phyloP scores from a whole-genome alignment of 2,329 filamentous ascomycete genomes.

The Epichloe baconii region DNA sequence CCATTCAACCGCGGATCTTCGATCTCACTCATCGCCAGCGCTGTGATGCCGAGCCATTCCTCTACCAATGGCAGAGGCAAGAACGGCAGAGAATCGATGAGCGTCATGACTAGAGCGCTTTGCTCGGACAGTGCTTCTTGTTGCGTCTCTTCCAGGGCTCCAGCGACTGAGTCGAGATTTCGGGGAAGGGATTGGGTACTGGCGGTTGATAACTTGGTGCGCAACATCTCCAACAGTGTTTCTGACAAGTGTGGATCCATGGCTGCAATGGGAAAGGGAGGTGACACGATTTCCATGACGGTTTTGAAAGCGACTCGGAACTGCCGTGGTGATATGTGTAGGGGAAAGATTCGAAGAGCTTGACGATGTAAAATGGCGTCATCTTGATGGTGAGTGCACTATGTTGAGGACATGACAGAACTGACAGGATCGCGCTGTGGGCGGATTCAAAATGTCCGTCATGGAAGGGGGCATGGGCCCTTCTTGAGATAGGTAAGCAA shows the following conservation, averaged over 20 bases:
- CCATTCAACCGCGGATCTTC: conserved; percentile 48
- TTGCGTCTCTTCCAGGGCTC: conserved; percentile 11
- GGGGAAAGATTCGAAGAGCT: conserved; percentile 64
- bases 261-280: conserved; percentile 62
- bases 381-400: conserved; percentile 56
- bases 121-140: conserved; percentile 54
- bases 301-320: conserved; percentile 84
- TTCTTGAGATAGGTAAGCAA: conserved; percentile 51
- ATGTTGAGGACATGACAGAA: conserved; percentile 69
- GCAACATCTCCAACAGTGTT: conserved; percentile 65
- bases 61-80: conserved; percentile 57
- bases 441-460: conserved; percentile 64
- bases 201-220: conserved; percentile 43
- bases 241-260: conserved; percentile 68
- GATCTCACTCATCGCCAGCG: conserved; percentile 53
- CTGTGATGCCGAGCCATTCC: conserved; percentile 67
- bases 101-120: conserved; percentile 59
- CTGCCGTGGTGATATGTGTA: conserved; percentile 66
- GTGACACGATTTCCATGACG: conserved; percentile 66
- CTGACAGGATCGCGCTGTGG: conserved; percentile 68
- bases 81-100: conserved; percentile 68
- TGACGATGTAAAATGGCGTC: conserved; percentile 72
- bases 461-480: conserved; percentile 31
- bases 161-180: conserved; percentile 23
- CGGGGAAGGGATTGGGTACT: conserved; percentile 29